Conservation (phyloP, 805 yeast genomes). For the Wickerhamomyces ciferrii region DNA sequence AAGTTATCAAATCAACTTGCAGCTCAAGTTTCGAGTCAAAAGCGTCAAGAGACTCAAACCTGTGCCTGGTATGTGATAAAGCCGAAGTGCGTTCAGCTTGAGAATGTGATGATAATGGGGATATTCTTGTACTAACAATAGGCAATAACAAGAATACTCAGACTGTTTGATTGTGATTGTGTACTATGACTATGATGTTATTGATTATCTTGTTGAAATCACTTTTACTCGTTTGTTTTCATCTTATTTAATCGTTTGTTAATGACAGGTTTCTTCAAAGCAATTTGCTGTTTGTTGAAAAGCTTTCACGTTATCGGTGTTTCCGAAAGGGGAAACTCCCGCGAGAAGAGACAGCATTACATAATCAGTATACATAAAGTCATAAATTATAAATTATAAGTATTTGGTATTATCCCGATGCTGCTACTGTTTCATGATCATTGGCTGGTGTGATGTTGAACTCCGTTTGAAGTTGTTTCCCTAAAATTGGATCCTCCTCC, state of each 20-base stretch:
- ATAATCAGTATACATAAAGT: too few species aligned
- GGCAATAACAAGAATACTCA: too few species aligned
- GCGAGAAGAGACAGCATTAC: too few species aligned
- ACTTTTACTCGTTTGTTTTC: too few species aligned
- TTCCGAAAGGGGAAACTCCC: background rate
- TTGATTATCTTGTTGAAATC: too few species aligned
- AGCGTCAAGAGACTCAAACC: conserved; percentile 16
- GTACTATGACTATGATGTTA: too few species aligned
- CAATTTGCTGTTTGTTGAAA: too few species aligned
- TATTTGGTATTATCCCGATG: background rate
- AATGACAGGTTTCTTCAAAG: too few species aligned
- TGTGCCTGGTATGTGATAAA: conserved; percentile 1
- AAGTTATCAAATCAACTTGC: background rate
- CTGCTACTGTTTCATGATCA: background rate
- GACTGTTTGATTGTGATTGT: too few species aligned
- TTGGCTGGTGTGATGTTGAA: conserved; percentile 8
- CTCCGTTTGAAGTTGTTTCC: conserved; percentile 27
- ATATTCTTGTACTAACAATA: too few species aligned
- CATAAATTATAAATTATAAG: too few species aligned
- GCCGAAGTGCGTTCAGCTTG: background rate
- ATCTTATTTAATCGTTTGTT: too few species aligned
- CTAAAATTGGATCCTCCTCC: conserved; percentile 36
- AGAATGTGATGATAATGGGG: background rate
- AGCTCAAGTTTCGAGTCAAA: conserved; percentile 3
- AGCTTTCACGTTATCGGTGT: background rate